Percentiles rank a stretch among this genome's conserved stretches.
phyloP scores from a whole-genome alignment of 306 rosid genomes.

The Leucaena leucocephala region DNA sequence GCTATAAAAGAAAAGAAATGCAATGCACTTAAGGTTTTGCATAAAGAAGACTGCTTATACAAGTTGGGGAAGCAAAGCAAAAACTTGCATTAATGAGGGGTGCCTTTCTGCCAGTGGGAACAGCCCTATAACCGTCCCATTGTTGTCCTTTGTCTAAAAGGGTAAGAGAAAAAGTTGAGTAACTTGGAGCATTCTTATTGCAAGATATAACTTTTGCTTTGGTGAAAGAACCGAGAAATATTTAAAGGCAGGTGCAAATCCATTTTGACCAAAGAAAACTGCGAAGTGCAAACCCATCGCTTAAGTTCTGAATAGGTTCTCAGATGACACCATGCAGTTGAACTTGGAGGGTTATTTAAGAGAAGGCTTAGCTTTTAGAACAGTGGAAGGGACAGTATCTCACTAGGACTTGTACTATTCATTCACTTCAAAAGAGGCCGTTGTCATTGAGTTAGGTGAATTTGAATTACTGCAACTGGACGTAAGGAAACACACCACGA shows the following conservation, averaged over 20 bases:
- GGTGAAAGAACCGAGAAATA: constrained; percentile 51
- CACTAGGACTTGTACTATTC: constrained; percentile 19
- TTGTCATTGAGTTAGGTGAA: constrained; percentile 41
- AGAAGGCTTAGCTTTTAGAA: constrained; percentile 1
- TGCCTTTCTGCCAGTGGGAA: constrained; percentile 39
- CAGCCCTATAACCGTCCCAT: constrained; percentile 38
- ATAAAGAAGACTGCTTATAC: constrained; percentile 28
- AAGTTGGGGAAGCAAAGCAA: constrained; percentile 29
- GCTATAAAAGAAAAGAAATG: constrained; percentile 14
- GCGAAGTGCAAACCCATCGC: constrained; percentile 40
- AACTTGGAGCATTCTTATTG: constrained; percentile 37
- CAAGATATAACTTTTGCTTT: constrained; percentile 61
- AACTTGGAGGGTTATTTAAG: constrained; percentile 35
- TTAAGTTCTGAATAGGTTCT: constrained; percentile 22
- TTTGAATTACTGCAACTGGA: constrained; percentile 44
- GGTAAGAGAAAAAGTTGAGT: constrained; percentile 21
- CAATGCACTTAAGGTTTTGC: constrained; percentile 11
- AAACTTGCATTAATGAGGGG: constrained; percentile 40
- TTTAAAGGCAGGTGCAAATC: constrained; percentile 36
- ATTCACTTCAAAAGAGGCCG: neutral
- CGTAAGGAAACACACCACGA: neutral
- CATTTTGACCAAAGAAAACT: constrained; percentile 27
- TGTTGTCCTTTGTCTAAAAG: constrained; percentile 20
- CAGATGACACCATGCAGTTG: neutral
- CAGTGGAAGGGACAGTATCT: constrained; percentile 31